phyloP scores from a whole-genome alignment of 2,329 filamentous ascomycete species.

The Exophiala viscosa region DNA sequence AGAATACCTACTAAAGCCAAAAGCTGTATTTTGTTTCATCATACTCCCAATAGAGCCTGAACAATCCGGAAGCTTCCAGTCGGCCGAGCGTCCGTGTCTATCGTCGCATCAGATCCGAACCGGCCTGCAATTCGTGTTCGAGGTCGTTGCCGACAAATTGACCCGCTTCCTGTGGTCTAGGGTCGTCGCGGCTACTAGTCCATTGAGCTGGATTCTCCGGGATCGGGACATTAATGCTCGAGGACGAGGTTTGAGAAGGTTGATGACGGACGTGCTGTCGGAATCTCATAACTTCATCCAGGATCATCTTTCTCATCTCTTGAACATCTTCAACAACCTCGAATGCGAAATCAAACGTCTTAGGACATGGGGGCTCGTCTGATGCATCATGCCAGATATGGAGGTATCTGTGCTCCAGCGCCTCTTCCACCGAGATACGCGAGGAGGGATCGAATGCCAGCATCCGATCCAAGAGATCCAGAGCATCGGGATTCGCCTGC shows the following conservation, averaged over 20 bases:
- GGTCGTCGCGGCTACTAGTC: slow-evolving; percentile 56
- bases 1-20: neutral
- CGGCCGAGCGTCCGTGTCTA: slow-evolving; percentile 12
- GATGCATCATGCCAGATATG: slow-evolving; percentile 98
- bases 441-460: slow-evolving; percentile 92
- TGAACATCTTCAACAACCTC: slow-evolving; percentile 93
- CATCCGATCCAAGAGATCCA: slow-evolving; percentile 95
- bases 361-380: slow-evolving; percentile 90
- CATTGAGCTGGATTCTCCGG: slow-evolving; percentile 56
- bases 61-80: neutral
- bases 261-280: slow-evolving; percentile 58
- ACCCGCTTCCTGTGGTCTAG: slow-evolving; percentile 56
- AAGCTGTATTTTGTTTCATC: slow-evolving; percentile 7
- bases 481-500: slow-evolving; percentile 89
- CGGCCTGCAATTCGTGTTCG: slow-evolving; percentile 51
- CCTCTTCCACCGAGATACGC: slow-evolving; percentile 90
- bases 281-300: slow-evolving; percentile 90
- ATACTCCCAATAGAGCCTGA: slow-evolving; percentile 1
- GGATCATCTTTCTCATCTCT: slow-evolving; percentile 95
- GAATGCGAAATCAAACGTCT: slow-evolving; percentile 96
- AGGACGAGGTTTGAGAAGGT: slow-evolving; percentile 31
- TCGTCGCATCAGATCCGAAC: slow-evolving; percentile 50
- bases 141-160: slow-evolving; percentile 45
- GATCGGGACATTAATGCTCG: slow-evolving; percentile 54
- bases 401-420: slow-evolving; percentile 92